These are phyloP conservation scores for Hypoxylon rubiginosum DNA, from an alignment of 2,329 filamentous ascomycete genomes.

Conservation along the genomic window DNA sequence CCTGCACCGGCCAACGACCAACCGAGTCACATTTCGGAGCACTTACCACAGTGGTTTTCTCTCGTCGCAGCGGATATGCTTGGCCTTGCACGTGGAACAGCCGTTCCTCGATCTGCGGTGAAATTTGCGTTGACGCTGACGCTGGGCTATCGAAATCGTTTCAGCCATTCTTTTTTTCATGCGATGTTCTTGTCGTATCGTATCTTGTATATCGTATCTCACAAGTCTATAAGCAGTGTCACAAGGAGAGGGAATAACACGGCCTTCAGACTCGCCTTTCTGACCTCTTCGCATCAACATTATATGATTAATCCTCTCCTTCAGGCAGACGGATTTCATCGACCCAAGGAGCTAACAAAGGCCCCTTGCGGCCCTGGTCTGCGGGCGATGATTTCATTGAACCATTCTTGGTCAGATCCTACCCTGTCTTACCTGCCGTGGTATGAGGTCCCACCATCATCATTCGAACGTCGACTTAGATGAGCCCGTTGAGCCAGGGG, in stretches of 20 bases:
- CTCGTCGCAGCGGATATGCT: slow-evolving; percentile 63
- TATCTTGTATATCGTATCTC: neutral
- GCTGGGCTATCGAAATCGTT: slow-evolving; percentile 41
- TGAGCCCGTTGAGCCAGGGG: slow-evolving; percentile 14
- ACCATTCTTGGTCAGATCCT: slow-evolving; percentile 30
- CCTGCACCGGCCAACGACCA: slow-evolving; percentile 10
- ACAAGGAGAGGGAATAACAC: slow-evolving; percentile 21
- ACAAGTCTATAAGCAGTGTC: neutral
- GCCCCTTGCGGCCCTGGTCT: slow-evolving; percentile 10
- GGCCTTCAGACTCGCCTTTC: slow-evolving; percentile 2
- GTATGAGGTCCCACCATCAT: slow-evolving; percentile 30
- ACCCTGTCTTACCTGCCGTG: slow-evolving; percentile 21
- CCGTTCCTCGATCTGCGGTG: slow-evolving; percentile 52
- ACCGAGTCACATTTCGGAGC: slow-evolving; percentile 19
- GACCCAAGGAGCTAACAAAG: slow-evolving; percentile 3
- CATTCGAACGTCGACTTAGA: slow-evolving; percentile 19
- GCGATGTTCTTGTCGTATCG: slow-evolving; percentile 15
- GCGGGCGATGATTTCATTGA: slow-evolving; percentile 36
- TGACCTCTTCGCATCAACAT: slow-evolving; percentile 12
- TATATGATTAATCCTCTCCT: slow-evolving; percentile 32
- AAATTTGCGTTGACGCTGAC: slow-evolving; percentile 53
- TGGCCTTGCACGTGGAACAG: slow-evolving; percentile 54
- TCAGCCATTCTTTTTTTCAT: slow-evolving; percentile 30
- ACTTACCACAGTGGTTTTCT: slow-evolving; percentile 61
- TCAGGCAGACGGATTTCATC: slow-evolving; percentile 38